These are phyloP conservation scores for Pyrenophora teres DNA, from an alignment of 2,329 filamentous ascomycete genomes.

Conservation along the genomic window DNA sequence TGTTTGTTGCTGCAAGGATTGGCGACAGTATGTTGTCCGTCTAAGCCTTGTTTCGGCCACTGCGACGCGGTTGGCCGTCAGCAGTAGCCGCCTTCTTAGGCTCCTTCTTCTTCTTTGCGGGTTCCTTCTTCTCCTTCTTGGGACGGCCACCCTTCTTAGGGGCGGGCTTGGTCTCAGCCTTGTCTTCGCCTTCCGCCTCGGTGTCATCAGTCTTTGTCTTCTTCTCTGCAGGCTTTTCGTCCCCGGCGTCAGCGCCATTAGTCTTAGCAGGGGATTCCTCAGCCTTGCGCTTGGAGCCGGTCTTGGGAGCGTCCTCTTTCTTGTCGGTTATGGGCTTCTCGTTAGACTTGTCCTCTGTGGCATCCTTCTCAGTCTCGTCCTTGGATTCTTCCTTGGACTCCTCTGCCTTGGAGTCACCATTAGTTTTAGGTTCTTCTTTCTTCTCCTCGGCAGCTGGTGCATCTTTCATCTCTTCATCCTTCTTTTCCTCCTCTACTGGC, in stretches of 20 bases:
- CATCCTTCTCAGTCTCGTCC: constrained; percentile 35
- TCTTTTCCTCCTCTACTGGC: constrained; percentile 25
- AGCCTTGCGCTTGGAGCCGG: constrained; percentile 44
- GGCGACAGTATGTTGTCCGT: background rate
- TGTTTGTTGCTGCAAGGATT: background rate
- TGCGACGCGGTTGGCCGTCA: constrained; percentile 54
- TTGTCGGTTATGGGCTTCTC: constrained; percentile 1
- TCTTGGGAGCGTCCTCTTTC: constrained; percentile 26
- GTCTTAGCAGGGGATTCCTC: constrained; percentile 31
- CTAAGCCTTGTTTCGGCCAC: constrained; percentile 47
- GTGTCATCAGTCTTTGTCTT: constrained; percentile 31
- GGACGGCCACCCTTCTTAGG: constrained; percentile 48
- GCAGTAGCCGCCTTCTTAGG: constrained; percentile 57
- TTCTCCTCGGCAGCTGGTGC: constrained; percentile 2
- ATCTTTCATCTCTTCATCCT: constrained; percentile 25
- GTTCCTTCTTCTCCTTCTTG: constrained; percentile 49
- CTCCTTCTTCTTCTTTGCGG: constrained; percentile 48
- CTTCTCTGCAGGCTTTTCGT: constrained; percentile 25
- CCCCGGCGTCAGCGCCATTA: constrained; percentile 17
- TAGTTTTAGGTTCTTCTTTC: constrained; percentile 26
- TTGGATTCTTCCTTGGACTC: constrained; percentile 20
- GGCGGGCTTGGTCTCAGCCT: constrained; percentile 35
- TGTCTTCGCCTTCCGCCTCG: constrained; percentile 36
- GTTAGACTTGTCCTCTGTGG: constrained; percentile 9
- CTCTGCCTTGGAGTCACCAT: constrained; percentile 27